These are phyloP conservation scores for Phytomonas francai DNA, from an alignment of 208 protist genomes.

Conservation along the genomic window DNA sequence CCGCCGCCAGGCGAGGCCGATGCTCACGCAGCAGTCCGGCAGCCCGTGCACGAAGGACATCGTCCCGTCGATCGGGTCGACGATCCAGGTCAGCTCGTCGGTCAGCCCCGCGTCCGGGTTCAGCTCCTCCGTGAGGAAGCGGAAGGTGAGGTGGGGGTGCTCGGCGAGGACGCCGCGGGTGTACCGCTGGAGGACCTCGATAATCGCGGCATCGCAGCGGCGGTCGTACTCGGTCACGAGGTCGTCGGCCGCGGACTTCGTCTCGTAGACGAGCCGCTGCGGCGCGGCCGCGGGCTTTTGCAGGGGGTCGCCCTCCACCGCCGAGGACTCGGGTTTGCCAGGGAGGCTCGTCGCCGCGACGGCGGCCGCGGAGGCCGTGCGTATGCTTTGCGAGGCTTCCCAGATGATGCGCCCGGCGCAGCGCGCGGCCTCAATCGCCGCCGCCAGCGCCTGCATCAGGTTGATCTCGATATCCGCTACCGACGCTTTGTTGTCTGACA, in stretches of 20 bases:
- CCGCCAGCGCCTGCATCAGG: slow-evolving; percentile 33
- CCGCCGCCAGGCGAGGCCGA: slow-evolving; percentile 45
- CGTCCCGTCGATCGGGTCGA: slow-evolving; percentile 77
- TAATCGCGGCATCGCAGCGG: slow-evolving; percentile 37
- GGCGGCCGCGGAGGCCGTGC: slow-evolving; percentile 13
- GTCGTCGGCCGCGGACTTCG: slow-evolving; percentile 25
- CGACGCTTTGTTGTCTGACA: slow-evolving; percentile 3
- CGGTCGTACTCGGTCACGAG: slow-evolving; percentile 51
- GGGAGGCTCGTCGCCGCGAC: slow-evolving; percentile 2
- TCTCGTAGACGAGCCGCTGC: slow-evolving; percentile 16
- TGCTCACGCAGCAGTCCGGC: slow-evolving; percentile 72
- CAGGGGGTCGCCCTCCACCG: too few species aligned
- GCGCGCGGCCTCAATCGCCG: slow-evolving; percentile 36
- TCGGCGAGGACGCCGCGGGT: slow-evolving; percentile 20
- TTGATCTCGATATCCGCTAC: slow-evolving; percentile 16
- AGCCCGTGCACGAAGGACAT: slow-evolving; percentile 66
- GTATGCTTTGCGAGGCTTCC: slow-evolving; percentile 25
- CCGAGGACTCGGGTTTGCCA: neutral
- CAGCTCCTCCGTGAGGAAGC: slow-evolving; percentile 44
- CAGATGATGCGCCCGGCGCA: slow-evolving; percentile 36
- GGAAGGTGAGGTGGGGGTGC: slow-evolving; percentile 24
- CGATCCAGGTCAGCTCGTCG: slow-evolving; percentile 60
- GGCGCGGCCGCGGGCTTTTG: neutral
- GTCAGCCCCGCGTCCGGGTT: slow-evolving; percentile 23
- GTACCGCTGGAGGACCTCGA: slow-evolving; percentile 22